phyloP scores from a whole-genome alignment of 371 early-diverging fungal genomes.

The Rhizopus arrhizus region DNA sequence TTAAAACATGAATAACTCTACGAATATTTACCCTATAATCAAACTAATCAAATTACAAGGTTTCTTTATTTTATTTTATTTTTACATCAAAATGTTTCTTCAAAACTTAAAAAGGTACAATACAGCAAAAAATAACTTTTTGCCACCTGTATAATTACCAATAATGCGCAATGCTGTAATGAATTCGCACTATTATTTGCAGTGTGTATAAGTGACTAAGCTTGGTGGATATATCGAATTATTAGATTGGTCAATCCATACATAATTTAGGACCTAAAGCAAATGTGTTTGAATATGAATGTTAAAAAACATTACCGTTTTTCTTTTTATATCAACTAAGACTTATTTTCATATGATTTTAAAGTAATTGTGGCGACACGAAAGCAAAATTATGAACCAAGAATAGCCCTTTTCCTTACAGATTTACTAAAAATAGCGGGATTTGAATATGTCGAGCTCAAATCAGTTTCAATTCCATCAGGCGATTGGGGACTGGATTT shows the following conservation, averaged over 20 bases:
- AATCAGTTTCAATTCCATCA: slow-evolving; percentile 29
- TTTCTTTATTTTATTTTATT: no score
- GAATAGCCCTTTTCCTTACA: slow-evolving; percentile 23
- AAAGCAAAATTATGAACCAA: slow-evolving; percentile 24
- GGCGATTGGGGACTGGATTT: slow-evolving; percentile 41
- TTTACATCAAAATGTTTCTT: no score
- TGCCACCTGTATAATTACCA: no score
- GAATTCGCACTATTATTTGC: not conserved
- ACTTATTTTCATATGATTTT: not conserved
- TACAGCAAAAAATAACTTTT: no score
- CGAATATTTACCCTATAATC: no score
- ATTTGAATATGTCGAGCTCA: slow-evolving; percentile 21
- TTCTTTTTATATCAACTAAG: not conserved
- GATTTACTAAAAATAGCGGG: slow-evolving; percentile 25
- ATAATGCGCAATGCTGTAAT: no score
- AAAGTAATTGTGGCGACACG: slow-evolving; percentile 20
- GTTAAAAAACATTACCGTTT: slow-evolving; percentile 7
- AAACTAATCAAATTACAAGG: no score
- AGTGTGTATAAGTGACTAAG: slow-evolving; percentile 26
- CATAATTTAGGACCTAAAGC: slow-evolving; percentile 17
- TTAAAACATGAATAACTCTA: no score
- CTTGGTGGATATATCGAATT: slow-evolving; percentile 43
- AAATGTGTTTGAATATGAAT: slow-evolving; percentile 11
- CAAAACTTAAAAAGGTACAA: no score
- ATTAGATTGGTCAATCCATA: slow-evolving; percentile 30